A percentile compares a stretch with the other conserved stretches of the same genome.
Evolutionary conservation across 2,329 filamentous ascomycete genomes (phyloP).

Genomic region (Aspergillus udagawae): DNA sequence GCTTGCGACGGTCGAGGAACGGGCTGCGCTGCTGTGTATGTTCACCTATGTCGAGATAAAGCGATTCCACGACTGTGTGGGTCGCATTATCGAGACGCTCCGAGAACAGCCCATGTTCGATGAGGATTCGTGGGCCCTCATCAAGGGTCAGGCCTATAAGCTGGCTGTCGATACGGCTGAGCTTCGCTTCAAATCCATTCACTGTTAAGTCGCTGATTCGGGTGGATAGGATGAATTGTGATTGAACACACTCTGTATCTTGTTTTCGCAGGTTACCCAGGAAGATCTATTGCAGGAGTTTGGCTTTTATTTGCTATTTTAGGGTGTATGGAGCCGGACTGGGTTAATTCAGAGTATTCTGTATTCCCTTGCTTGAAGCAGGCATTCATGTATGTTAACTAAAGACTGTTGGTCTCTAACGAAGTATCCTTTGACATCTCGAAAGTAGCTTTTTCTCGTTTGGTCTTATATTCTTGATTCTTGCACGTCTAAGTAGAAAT

Average conservation of each 20-base stretch:
- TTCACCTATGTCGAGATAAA: conserved; percentile 1
- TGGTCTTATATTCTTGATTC: no score
- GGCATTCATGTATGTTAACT: neutral
- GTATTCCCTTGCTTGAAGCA: neutral
- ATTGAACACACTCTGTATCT: neutral
- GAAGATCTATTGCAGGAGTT: neutral
- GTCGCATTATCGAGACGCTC: neutral
- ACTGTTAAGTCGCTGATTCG: neutral
- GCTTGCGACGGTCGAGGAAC: neutral
- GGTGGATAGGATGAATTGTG: neutral
- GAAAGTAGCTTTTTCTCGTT: no score
- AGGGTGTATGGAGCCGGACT: neutral
- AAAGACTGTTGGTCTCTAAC: no score
- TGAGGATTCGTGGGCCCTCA: conserved; percentile 3
- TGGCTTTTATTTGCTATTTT: neutral
- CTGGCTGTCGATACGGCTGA: conserved; percentile 1
- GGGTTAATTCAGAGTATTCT: neutral
- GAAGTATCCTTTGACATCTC: no score
- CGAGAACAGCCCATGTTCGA: neutral
- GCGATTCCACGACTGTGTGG: conserved; percentile 1
- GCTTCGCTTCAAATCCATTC: neutral
- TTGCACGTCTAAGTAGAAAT: neutral
- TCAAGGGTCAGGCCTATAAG: neutral
- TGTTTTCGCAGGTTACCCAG: neutral
- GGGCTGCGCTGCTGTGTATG: neutral